phyloP scores from a whole-genome alignment of 352 stramenopile genomes.

The Pythium myriotylum region DNA sequence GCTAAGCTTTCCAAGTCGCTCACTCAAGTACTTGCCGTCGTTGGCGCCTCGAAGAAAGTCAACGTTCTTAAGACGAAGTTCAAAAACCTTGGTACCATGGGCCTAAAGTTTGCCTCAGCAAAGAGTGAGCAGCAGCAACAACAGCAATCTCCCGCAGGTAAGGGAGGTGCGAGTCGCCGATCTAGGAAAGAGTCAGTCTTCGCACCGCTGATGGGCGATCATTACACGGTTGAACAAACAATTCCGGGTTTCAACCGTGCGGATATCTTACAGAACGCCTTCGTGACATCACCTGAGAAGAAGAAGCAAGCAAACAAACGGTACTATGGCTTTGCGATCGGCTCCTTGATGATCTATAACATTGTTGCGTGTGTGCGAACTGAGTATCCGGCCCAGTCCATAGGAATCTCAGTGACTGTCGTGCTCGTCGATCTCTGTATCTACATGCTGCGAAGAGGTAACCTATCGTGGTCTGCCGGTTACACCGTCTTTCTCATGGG shows the following conservation, averaged over 20 bases:
- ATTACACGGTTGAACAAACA: slow-evolving; percentile 80
- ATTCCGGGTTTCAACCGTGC: slow-evolving; percentile 72
- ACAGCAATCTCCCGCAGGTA: not conserved
- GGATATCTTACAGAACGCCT: slow-evolving; percentile 80
- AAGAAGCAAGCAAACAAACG: slow-evolving; percentile 50
- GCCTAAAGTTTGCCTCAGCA: slow-evolving; percentile 66
- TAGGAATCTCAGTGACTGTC: slow-evolving; percentile 71
- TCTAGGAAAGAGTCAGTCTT: slow-evolving; percentile 74
- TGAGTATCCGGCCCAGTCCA: slow-evolving; percentile 54
- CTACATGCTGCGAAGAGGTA: slow-evolving; percentile 71
- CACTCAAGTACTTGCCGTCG: slow-evolving; percentile 73
- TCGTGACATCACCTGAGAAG: slow-evolving; percentile 62
- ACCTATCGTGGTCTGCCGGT: slow-evolving; percentile 73
- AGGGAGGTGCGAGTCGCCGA: slow-evolving; percentile 17
- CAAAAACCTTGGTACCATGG: slow-evolving; percentile 79
- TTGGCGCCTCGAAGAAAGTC: slow-evolving; percentile 77
- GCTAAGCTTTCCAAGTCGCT: slow-evolving; percentile 84
- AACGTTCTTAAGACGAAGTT: slow-evolving; percentile 79
- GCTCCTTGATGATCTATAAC: slow-evolving; percentile 57
- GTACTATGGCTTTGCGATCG: slow-evolving; percentile 53
- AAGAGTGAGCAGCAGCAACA: slow-evolving; percentile 37
- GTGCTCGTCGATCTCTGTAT: slow-evolving; percentile 75
- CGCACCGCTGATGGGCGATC: slow-evolving; percentile 69
- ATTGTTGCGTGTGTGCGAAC: slow-evolving; percentile 60
- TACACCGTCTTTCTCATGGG: slow-evolving; percentile 86